A percentile compares a stretch with the other conserved stretches of the same genome.
Evolutionary conservation across 352 stramenopile genomes (phyloP).

Genomic region (Globisporangium nagaii): DNA sequence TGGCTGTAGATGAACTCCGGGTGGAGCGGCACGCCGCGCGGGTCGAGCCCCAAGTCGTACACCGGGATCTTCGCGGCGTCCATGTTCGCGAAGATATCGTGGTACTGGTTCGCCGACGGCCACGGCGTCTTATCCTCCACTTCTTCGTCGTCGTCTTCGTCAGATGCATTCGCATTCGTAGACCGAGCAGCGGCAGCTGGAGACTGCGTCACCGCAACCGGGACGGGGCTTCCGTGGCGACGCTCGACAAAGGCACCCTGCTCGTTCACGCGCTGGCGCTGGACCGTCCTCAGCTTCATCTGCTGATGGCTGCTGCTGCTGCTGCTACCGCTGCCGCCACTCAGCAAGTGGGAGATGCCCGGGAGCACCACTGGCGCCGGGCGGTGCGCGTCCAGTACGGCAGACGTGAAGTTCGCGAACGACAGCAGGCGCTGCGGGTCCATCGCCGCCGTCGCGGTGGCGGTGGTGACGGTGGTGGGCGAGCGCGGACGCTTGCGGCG

Average conservation of each 20-base stretch:
- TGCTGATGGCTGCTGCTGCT: constrained; percentile 5
- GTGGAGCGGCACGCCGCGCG: constrained; percentile 61
- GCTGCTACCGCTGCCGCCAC: constrained; percentile 20
- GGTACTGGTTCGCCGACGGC: constrained; percentile 65
- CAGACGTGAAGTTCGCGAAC: constrained; percentile 10
- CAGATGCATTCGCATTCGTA: constrained; percentile 3
- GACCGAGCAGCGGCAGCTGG: background rate
- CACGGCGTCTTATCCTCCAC: constrained; percentile 72
- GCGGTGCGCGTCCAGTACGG: background rate
- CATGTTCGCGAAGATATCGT: constrained; percentile 39
- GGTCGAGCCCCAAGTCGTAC: constrained; percentile 68
- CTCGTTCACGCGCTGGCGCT: constrained; percentile 9
- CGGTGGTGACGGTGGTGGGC: constrained; percentile 9
- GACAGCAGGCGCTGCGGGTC: constrained; percentile 8
- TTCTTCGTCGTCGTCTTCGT: constrained; percentile 29
- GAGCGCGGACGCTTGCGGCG: constrained; percentile 41
- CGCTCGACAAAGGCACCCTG: constrained; percentile 7
- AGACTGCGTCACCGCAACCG: background rate
- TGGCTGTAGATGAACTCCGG: constrained; percentile 77
- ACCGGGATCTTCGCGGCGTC: constrained; percentile 39
- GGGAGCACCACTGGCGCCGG: constrained; percentile 24
- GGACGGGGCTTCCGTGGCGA: background rate
- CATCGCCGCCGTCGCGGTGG: background rate
- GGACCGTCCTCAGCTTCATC: constrained; percentile 6
- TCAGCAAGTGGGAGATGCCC: constrained; percentile 35